Evolutionary conservation across 192 early-diverging fungal genomes (phyloP).

Genomic region (Phlyctochytrium arcticum): DNA sequence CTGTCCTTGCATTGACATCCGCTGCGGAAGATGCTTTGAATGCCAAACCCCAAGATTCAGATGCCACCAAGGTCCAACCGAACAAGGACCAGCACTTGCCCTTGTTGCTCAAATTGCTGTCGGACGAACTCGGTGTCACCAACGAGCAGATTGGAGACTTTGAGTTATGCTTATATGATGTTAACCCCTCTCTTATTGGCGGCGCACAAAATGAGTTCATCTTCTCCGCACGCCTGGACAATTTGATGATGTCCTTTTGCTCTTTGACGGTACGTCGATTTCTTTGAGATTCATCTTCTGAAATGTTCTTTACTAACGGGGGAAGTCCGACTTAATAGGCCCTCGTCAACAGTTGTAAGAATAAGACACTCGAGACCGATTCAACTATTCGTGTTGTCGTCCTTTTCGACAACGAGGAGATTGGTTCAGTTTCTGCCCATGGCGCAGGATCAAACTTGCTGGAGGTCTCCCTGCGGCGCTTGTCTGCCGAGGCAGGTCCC

Average conservation of each 20-base stretch:
- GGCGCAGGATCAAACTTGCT: constrained; percentile 90
- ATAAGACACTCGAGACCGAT: constrained; percentile 50
- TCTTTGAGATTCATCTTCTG: background rate
- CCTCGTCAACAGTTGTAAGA: constrained; percentile 50
- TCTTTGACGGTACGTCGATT: constrained; percentile 57
- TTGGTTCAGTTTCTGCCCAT: constrained; percentile 87
- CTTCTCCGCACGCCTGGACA: constrained; percentile 90
- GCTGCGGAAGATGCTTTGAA: constrained; percentile 37
- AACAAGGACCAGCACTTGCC: constrained; percentile 72
- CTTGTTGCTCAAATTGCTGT: constrained; percentile 70
- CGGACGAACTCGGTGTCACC: constrained; percentile 66
- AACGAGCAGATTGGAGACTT: constrained; percentile 83
- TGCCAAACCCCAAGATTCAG: constrained; percentile 13
- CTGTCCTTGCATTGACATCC: constrained; percentile 65
- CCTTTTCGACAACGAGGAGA: constrained; percentile 98
- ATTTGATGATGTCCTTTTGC: constrained; percentile 95
- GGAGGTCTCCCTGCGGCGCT: constrained; percentile 37
- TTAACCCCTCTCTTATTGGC: constrained; percentile 83
- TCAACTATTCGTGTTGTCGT: constrained; percentile 77
- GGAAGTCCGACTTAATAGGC: no score
- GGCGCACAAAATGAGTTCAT: constrained; percentile 91
- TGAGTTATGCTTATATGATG: constrained; percentile 97
- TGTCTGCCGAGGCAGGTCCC: constrained; percentile 26
- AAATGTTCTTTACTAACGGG: no score
- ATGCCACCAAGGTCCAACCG: constrained; percentile 13